phyloP scores from a whole-genome alignment of 2,329 filamentous ascomycete species.

The Samsoniella hepiali region DNA sequence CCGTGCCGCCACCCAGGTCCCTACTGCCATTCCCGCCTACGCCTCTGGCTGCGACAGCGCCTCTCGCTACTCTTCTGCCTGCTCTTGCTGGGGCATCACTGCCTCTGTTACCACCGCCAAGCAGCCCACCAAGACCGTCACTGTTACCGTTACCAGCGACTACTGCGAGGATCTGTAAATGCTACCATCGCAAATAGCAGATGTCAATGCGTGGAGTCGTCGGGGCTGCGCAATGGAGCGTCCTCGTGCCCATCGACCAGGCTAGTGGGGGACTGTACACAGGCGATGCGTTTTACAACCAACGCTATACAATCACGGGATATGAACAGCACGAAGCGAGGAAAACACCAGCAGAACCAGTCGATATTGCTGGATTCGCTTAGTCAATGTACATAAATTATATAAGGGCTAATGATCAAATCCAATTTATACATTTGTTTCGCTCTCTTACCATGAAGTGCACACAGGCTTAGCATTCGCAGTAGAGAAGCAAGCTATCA shows the following conservation, averaged over 20 bases:
- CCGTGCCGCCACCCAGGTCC: slow-evolving; percentile 32
- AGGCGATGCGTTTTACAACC: not conserved
- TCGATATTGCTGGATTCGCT: not conserved
- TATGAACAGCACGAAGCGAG: slow-evolving; percentile 17
- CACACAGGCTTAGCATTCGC: not conserved
- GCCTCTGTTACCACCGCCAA: slow-evolving; percentile 37
- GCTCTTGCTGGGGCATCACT: slow-evolving; percentile 45
- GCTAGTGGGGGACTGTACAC: not conserved
- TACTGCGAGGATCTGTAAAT: slow-evolving; percentile 38
- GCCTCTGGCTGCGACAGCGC: slow-evolving; percentile 36
- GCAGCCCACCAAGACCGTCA: slow-evolving; percentile 38
- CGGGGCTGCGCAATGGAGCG: not conserved
- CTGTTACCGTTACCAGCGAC: slow-evolving; percentile 41
- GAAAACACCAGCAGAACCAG: not conserved
- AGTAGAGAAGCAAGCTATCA: not conserved
- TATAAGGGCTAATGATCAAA: slow-evolving; percentile 6
- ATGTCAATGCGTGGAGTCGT: slow-evolving; percentile 2
- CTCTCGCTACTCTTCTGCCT: slow-evolving; percentile 40
- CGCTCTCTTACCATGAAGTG: not conserved
- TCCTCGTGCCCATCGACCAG: not conserved
- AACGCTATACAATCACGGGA: slow-evolving; percentile 6
- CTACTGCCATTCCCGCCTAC: slow-evolving; percentile 38
- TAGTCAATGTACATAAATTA: slow-evolving; percentile 13
- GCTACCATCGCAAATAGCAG: not conserved
- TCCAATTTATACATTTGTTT: not conserved